Percentiles rank a stretch among this genome's conserved stretches.
Conservation (phyloP, 1,284 basidiomycete species). For the Fomitopsis betulina region DNA sequence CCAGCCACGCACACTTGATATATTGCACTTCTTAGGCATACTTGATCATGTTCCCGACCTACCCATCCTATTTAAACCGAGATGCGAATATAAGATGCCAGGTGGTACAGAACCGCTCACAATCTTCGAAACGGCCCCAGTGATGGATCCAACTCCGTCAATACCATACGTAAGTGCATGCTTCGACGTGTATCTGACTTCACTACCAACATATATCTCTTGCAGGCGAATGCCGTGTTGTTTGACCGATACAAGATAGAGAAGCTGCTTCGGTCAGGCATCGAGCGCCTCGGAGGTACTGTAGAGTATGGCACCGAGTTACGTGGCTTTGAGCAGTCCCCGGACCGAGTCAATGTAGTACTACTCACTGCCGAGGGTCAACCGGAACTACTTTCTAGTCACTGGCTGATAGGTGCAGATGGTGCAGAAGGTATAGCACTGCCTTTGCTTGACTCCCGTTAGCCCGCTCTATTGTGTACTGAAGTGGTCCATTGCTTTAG, state of each 20-base stretch:
- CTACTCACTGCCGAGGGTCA: slow-evolving; percentile 3
- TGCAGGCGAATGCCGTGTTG: slow-evolving; percentile 7
- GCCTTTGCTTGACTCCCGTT: neutral
- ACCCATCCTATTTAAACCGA: neutral
- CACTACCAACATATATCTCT: neutral
- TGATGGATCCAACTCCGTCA: slow-evolving; percentile 7
- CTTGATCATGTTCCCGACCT: slow-evolving; percentile 4
- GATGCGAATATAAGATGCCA: slow-evolving; percentile 9
- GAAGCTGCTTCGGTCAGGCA: slow-evolving; percentile 22
- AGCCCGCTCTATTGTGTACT: no score
- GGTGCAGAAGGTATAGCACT: slow-evolving; percentile 26
- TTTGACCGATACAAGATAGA: slow-evolving; percentile 25
- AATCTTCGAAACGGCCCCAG: neutral
- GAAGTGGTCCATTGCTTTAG: slow-evolving; percentile 9
- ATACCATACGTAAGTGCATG: slow-evolving; percentile 12
- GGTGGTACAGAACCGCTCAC: slow-evolving; percentile 5
- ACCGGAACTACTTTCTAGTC: slow-evolving; percentile 7
- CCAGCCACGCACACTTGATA: slow-evolving; percentile 12
- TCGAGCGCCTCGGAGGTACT: slow-evolving; percentile 16
- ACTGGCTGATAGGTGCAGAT: slow-evolving; percentile 30
- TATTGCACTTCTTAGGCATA: slow-evolving; percentile 10
- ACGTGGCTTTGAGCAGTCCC: slow-evolving; percentile 17
- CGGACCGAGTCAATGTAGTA: slow-evolving; percentile 15
- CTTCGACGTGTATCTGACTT: no score
- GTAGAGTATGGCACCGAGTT: slow-evolving; percentile 28